Conservation (phyloP, 2,329 filamentous ascomycete species). For the Ophiostoma sp. region DNA sequence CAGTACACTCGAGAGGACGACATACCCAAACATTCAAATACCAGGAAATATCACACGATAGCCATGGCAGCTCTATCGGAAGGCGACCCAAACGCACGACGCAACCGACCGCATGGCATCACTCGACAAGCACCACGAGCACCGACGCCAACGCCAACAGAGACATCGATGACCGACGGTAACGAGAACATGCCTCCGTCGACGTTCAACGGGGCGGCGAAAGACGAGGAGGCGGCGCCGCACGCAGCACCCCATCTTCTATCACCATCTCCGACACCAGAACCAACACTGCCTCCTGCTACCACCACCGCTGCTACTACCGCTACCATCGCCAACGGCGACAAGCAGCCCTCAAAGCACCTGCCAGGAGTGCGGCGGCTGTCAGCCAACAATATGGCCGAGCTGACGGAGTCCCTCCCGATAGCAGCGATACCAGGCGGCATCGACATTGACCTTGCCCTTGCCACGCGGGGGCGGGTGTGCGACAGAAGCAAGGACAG, state of each 20-base stretch:
- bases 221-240: background rate
- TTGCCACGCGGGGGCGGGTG: background rate
- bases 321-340: background rate
- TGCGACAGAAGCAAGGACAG: constrained; percentile 3
- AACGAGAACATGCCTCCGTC: background rate
- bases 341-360: background rate
- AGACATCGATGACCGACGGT: background rate
- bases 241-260: background rate
- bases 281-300: background rate
- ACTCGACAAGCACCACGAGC: background rate
- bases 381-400: background rate
- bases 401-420: background rate
- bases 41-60: background rate
- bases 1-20: background rate
- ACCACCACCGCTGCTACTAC: background rate
- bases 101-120: background rate
- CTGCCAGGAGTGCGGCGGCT: background rate
- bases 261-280: background rate
- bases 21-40: background rate
- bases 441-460: background rate
- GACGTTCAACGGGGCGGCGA: background rate
- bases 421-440: background rate
- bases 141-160: background rate
- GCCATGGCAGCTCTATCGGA: background rate
- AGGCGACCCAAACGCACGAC: background rate